Conservation (phyloP, 495 filamentous ascomycete species). For the Sabuloglossum arenarium region DNA sequence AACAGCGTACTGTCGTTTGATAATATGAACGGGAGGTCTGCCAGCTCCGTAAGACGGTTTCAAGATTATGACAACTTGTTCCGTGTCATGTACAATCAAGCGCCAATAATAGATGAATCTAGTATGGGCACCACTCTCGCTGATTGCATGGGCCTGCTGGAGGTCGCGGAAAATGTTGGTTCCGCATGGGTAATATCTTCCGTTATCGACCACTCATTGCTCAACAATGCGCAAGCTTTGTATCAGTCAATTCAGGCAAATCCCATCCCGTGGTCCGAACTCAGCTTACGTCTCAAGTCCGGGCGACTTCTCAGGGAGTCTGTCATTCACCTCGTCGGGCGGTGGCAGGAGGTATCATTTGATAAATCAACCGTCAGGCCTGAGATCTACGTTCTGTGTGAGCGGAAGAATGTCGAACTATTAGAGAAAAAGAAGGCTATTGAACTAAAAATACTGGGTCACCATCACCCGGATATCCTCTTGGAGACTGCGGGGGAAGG, state of each 20-base stretch:
- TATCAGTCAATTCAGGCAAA: conserved; percentile 18
- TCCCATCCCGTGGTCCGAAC: conserved; percentile 21
- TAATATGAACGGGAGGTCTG: conserved; percentile 12
- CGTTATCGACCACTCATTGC: conserved; percentile 20
- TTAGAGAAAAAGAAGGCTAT: conserved; percentile 11
- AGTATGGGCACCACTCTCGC: conserved; percentile 12
- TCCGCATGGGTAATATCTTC: conserved; percentile 17
- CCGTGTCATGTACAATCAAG: conserved; percentile 20
- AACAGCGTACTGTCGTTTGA: background rate
- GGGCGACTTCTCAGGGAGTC: conserved; percentile 25
- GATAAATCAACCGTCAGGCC: conserved; percentile 7
- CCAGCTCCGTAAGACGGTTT: conserved; percentile 1
- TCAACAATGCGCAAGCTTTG: conserved; percentile 20
- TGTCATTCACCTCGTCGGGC: conserved; percentile 25
- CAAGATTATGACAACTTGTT: conserved; percentile 21
- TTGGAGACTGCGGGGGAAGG: conserved; percentile 1
- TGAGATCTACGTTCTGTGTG: conserved; percentile 4
- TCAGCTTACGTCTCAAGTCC: conserved; percentile 21
- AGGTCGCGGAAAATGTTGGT: conserved; percentile 22
- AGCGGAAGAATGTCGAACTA: conserved; percentile 11
- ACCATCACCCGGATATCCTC: conserved; percentile 6
- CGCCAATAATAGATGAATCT: conserved; percentile 14
- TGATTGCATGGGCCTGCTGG: conserved; percentile 16
- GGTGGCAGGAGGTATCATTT: conserved; percentile 15
- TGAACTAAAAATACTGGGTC: conserved; percentile 13